phyloP scores from a whole-genome alignment of 306 rosid species.

The Medicago arabica region DNA sequence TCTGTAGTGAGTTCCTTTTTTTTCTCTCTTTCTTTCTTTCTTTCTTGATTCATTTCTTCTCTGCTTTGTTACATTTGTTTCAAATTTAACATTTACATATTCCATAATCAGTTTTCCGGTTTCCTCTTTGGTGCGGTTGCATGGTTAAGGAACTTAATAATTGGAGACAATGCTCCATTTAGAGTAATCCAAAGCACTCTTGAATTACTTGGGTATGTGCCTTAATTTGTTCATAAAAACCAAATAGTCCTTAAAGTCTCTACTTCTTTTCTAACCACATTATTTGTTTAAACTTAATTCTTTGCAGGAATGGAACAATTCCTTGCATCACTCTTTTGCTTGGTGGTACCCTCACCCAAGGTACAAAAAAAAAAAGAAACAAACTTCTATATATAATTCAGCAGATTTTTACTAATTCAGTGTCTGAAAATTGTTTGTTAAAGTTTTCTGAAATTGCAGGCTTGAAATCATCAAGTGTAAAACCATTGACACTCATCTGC shows the following conservation, averaged over 20 bases:
- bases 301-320: conserved; percentile 75
- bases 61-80: conserved; percentile 6
- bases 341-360: conserved; percentile 90
- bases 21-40: too few species aligned
- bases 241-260: conserved; percentile 13
- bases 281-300: conserved; percentile 34
- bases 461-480: conserved; percentile 62
- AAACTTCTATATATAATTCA: too few species aligned
- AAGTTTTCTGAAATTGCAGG: too few species aligned
- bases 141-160: conserved; percentile 65
- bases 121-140: conserved; percentile 67
- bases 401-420: too few species aligned
- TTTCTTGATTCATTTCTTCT: neutral
- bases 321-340: conserved; percentile 88
- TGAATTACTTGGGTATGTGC: conserved; percentile 65
- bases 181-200: conserved; percentile 70
- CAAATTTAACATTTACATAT: conserved; percentile 29
- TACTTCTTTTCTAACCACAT: conserved; percentile 2
- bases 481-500: conserved; percentile 46
- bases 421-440: too few species aligned
- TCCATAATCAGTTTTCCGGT: conserved; percentile 69
- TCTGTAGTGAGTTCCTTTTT: conserved; percentile 64
- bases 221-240: neutral
- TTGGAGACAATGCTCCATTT: conserved; percentile 77
- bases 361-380: too few species aligned